Percentiles rank a stretch among this genome's conserved stretches.
Conservation (phyloP, 164 flowering plant genomes). For the Protea cynaroides region DNA sequence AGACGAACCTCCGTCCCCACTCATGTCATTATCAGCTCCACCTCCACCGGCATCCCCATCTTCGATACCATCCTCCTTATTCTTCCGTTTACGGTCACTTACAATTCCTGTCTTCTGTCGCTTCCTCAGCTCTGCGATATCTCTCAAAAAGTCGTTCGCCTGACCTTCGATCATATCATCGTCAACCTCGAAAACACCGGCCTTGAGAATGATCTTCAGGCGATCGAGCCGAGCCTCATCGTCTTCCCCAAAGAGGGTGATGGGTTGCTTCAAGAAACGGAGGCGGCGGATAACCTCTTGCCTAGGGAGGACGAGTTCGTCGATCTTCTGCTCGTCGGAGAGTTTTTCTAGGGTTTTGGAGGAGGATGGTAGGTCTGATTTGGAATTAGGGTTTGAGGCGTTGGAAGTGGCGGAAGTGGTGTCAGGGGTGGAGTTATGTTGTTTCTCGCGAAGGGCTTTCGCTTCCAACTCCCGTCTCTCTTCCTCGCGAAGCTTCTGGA, state of each 20-base stretch:
- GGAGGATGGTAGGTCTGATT: conserved; percentile 20
- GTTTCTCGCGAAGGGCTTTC: conserved; percentile 44
- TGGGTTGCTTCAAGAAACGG: conserved; percentile 82
- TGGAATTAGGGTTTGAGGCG: conserved; percentile 32
- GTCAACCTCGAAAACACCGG: conserved; percentile 86
- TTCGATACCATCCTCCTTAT: conserved; percentile 41
- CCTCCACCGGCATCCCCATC: conserved; percentile 48
- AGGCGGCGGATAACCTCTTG: conserved; percentile 88
- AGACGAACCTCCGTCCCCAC: conserved; percentile 65
- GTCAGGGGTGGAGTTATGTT: neutral
- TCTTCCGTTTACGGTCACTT: conserved; percentile 70
- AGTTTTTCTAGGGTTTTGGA: conserved; percentile 32
- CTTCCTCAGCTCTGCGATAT: conserved; percentile 81
- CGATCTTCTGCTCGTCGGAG: conserved; percentile 71
- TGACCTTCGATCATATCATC: conserved; percentile 98
- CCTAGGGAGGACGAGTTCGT: conserved; percentile 64
- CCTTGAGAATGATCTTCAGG: conserved; percentile 56
- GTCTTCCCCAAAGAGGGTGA: conserved; percentile 92
- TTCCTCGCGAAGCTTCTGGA: conserved; percentile 65
- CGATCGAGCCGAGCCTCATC: conserved; percentile 80
- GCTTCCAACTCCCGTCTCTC: conserved; percentile 70
- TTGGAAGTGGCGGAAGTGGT: conserved; percentile 13
- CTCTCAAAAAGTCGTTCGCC: conserved; percentile 89
- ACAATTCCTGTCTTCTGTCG: conserved; percentile 83
- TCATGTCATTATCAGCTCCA: conserved; percentile 54